Base-by-base conservation (phyloP, 352 stramenopile genomes). In the Globisporangium middletonii region DNA sequence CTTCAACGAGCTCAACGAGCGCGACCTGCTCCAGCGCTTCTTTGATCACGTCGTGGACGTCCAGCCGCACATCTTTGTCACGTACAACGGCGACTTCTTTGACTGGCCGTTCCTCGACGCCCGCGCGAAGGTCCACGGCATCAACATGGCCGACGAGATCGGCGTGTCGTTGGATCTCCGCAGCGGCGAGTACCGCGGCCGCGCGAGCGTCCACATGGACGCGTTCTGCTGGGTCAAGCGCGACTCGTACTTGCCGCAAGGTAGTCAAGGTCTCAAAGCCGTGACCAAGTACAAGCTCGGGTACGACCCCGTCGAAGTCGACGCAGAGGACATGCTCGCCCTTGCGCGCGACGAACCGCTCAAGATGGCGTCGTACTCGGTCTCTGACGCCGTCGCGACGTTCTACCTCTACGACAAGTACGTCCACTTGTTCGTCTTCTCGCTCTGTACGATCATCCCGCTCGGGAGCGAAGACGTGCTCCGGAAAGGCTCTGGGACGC, bases 361-460 rank as follows among this genome's bases (percentile, higher is more conserved):
- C 23, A 92, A 98, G 60, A 99, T 99, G 97, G 97, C 97, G 1
- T 97, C 92, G 23, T 99, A 99, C 77, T 99, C 95, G 18, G 97
- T 99, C n/a, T 99, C 96, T 18, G 97, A 99, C 79, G 97, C 97
- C n/a, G 96, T 99, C 12, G 97, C 97, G 1, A 99, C 97, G 0
- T 99, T 99, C 69, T 99, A 99, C 71, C 73, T 99, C 16, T 99
- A 99, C 72, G 95, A 98, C 61, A 98, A 98, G 64, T 99, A 99
- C 64, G 97, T 99, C 33, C 96, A 99, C 67, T 69, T 99, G 56
- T 99, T 99, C 70, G 98, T 99, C 53, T 99, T 99, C 72, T 98
- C 92, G 50, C 79, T 99, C 47, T 99, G 95, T 67, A 99, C 97
- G 2, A 98, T 99, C 66, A 99, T 99, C 75, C 97, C 97, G 4